Evolutionary conservation across 371 early-diverging fungal species (phyloP).

Genomic region (Dichotomocladium elegans): DNA sequence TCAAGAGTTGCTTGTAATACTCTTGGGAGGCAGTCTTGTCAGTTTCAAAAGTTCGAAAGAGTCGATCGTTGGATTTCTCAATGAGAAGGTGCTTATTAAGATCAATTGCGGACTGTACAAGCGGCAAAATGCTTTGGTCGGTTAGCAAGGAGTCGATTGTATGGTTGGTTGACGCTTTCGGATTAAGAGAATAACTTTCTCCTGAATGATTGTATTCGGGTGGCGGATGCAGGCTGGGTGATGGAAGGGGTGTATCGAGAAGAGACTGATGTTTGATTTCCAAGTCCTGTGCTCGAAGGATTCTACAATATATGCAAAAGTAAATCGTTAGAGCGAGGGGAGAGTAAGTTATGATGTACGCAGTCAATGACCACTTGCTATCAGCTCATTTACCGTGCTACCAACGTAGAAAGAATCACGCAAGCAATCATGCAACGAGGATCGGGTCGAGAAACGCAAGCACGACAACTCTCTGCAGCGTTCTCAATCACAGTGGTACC

Average conservation of each 20-base stretch:
- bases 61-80: slow-evolving; percentile 36
- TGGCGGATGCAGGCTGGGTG: slow-evolving; percentile 9
- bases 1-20: slow-evolving; percentile 31
- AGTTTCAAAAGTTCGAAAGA: slow-evolving; percentile 42
- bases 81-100: slow-evolving; percentile 49
- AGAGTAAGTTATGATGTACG: too few species aligned
- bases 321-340: too few species aligned
- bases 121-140: slow-evolving; percentile 28
- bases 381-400: slow-evolving; percentile 44
- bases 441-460: slow-evolving; percentile 61
- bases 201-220: neutral
- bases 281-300: slow-evolving; percentile 38
- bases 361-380: neutral
- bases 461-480: slow-evolving; percentile 50
- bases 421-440: slow-evolving; percentile 62
- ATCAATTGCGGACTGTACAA: slow-evolving; percentile 45
- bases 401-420: slow-evolving; percentile 50
- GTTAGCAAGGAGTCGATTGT: slow-evolving; percentile 24
- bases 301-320: slow-evolving; percentile 11
- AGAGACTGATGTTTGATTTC: slow-evolving; percentile 22
- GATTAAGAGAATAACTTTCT: neutral
- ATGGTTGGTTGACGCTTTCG: slow-evolving; percentile 1
- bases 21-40: slow-evolving; percentile 27
- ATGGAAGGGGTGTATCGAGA: slow-evolving; percentile 15
- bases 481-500: slow-evolving; percentile 56